Conservation (phyloP, 192 early-diverging fungal species). For the Dispira simplex region DNA sequence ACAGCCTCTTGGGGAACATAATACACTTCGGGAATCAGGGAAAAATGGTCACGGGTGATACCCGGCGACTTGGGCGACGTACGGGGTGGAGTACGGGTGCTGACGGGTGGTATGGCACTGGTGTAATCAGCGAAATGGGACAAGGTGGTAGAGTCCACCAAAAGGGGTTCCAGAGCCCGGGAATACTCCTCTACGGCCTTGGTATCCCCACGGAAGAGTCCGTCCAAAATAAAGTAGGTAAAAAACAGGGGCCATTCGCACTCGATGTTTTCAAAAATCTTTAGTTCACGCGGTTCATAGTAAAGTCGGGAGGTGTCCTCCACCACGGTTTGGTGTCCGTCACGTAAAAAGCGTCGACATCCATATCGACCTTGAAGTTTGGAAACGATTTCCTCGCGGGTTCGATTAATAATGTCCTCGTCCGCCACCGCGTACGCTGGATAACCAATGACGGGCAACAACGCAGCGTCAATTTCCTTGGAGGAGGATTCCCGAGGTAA, state of each 20-base stretch:
- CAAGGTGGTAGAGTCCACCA: slow-evolving; percentile 50
- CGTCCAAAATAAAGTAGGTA: slow-evolving; percentile 75
- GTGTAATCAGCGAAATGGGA: slow-evolving; percentile 18
- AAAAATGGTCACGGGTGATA: slow-evolving; percentile 24
- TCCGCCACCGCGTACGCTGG: slow-evolving; percentile 78
- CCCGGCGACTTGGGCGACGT: slow-evolving; percentile 10
- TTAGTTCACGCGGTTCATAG: slow-evolving; percentile 68
- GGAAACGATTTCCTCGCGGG: slow-evolving; percentile 56
- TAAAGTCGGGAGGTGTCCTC: slow-evolving; percentile 64
- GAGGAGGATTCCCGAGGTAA: slow-evolving; percentile 73
- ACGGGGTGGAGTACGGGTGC: slow-evolving; percentile 8
- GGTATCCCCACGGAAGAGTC: slow-evolving; percentile 49
- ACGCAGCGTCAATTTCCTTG: slow-evolving; percentile 74
- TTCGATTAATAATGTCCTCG: slow-evolving; percentile 38
- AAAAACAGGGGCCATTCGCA: slow-evolving; percentile 86
- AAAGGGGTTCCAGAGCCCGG: slow-evolving; percentile 41
- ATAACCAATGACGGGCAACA: slow-evolving; percentile 71
- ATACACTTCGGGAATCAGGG: slow-evolving; percentile 56
- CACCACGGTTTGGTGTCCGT: slow-evolving; percentile 70
- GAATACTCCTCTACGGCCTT: slow-evolving; percentile 56
- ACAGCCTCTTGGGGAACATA: slow-evolving; percentile 62
- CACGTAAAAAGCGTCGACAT: slow-evolving; percentile 69
- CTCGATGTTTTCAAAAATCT: slow-evolving; percentile 71
- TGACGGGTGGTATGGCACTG: slow-evolving; percentile 1
- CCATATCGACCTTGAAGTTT: slow-evolving; percentile 73